Percentiles rank a stretch among this genome's conserved stretches.
Evolutionary conservation across 768 basidiomycete species (phyloP).

Genomic region (Exidia glandulosa): DNA sequence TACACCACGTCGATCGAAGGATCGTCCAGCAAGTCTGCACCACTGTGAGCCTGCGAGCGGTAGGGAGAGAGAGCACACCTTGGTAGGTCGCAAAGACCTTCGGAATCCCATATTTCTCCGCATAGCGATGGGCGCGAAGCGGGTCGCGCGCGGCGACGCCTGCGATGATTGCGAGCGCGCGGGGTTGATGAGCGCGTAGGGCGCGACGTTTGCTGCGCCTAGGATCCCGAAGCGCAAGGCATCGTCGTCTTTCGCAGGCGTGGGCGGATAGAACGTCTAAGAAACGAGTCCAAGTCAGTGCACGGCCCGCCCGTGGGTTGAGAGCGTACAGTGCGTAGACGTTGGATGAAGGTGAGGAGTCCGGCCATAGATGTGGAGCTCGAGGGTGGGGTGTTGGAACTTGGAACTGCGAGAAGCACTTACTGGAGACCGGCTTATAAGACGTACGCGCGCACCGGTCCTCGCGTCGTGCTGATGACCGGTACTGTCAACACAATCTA

Average conservation of each 20-base stretch:
- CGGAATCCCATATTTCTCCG: slow-evolving; percentile 14
- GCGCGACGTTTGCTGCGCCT: slow-evolving; percentile 15
- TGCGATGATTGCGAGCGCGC: slow-evolving; percentile 10
- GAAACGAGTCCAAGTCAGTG: too few relatives aligned
- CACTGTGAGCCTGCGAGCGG: neutral
- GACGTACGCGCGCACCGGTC: too few relatives aligned
- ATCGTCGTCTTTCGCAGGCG: neutral
- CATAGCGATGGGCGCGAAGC: slow-evolving; percentile 10
- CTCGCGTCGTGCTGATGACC: too few relatives aligned
- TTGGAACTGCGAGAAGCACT: too few relatives aligned
- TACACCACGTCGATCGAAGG: slow-evolving; percentile 22
- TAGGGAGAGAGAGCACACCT: neutral
- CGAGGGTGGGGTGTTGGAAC: too few relatives aligned
- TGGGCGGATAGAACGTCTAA: too few relatives aligned
- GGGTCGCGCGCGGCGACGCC: slow-evolving; percentile 17
- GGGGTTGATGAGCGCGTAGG: slow-evolving; percentile 12
- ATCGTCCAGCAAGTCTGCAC: slow-evolving; percentile 16
- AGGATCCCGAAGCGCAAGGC: slow-evolving; percentile 17
- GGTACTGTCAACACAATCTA: too few relatives aligned
- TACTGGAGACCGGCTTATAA: too few relatives aligned
- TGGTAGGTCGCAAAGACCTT: slow-evolving; percentile 8
- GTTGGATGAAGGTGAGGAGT: too few relatives aligned
- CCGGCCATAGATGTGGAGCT: too few relatives aligned
- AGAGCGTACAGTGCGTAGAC: too few relatives aligned
- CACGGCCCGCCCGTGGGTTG: too few relatives aligned